phyloP scores from a whole-genome alignment of 2,329 filamentous ascomycete species.

The Penicillium vulpinum region DNA sequence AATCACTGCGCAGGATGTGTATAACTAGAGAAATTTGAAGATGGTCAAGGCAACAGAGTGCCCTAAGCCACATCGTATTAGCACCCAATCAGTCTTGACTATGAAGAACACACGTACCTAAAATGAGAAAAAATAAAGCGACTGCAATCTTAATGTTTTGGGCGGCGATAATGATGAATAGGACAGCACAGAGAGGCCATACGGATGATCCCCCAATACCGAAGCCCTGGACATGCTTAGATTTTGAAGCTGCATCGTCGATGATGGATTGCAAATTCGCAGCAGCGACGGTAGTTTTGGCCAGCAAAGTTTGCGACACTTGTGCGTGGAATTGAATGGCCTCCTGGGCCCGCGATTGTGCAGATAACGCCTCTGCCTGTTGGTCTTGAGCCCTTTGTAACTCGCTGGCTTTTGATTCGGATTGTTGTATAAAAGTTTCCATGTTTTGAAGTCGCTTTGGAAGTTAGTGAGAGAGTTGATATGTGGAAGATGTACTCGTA shows the following conservation, averaged over 20 bases:
- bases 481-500: slow-evolving; percentile 6
- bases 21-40: slow-evolving; percentile 14
- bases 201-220: slow-evolving; percentile 20
- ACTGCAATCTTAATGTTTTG: slow-evolving; percentile 27
- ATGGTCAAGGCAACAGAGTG: slow-evolving; percentile 12
- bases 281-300: slow-evolving; percentile 28
- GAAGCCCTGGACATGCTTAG: slow-evolving; percentile 20
- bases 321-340: slow-evolving; percentile 27
- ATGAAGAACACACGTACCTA: slow-evolving; percentile 7
- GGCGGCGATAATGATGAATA: slow-evolving; percentile 25
- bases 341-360: slow-evolving; percentile 31
- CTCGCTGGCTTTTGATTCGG: slow-evolving; percentile 33
- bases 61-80: neutral
- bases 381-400: slow-evolving; percentile 36
- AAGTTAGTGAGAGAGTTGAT: slow-evolving; percentile 16
- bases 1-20: neutral
- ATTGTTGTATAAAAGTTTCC: slow-evolving; percentile 33
- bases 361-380: slow-evolving; percentile 33
- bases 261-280: slow-evolving; percentile 34
- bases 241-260: slow-evolving; percentile 30
- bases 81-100: neutral
- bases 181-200: slow-evolving; percentile 28
- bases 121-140: slow-evolving; percentile 19
- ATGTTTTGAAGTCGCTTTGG: slow-evolving; percentile 39
- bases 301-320: slow-evolving; percentile 35